These are phyloP conservation scores for Coleophoma cylindrospora DNA, from an alignment of 2,329 filamentous ascomycete genomes.

Conservation along the genomic window DNA sequence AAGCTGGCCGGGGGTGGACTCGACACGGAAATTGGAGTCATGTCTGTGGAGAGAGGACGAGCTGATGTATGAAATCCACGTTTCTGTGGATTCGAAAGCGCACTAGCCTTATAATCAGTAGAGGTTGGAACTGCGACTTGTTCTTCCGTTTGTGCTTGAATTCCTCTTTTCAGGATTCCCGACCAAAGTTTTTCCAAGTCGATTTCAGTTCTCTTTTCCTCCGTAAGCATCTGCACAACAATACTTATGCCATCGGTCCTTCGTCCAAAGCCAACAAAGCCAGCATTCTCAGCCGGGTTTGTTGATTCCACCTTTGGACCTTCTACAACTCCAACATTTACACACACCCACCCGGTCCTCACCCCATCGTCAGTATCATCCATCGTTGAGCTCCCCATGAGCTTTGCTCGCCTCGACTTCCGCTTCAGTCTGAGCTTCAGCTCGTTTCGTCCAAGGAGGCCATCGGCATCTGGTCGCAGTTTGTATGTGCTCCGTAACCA, in stretches of 20 bases:
- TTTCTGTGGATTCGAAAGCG: slow-evolving; percentile 1
- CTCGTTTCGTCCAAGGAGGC: slow-evolving; percentile 83
- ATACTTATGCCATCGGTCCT: slow-evolving; percentile 51
- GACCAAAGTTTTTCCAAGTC: slow-evolving; percentile 61
- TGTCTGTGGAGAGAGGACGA: background rate
- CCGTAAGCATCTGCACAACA: slow-evolving; percentile 68
- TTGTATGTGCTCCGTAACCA: slow-evolving; percentile 74
- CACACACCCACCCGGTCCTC: slow-evolving; percentile 92
- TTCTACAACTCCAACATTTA: slow-evolving; percentile 74
- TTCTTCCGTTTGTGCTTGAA: slow-evolving; percentile 26
- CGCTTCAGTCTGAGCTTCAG: slow-evolving; percentile 81
- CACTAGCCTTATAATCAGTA: background rate
- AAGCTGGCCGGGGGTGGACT: background rate
- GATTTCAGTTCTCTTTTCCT: slow-evolving; percentile 62
- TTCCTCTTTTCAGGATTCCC: slow-evolving; percentile 14
- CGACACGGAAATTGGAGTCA: background rate
- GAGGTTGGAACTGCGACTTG: slow-evolving; percentile 1
- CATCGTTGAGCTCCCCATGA: slow-evolving; percentile 66
- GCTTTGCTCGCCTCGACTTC: slow-evolving; percentile 73
- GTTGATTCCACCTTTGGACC: slow-evolving; percentile 38
- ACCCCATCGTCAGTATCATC: slow-evolving; percentile 75
- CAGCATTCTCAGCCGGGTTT: slow-evolving; percentile 38
- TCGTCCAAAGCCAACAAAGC: slow-evolving; percentile 74
- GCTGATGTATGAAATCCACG: slow-evolving; percentile 10
- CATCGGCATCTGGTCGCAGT: slow-evolving; percentile 75